Evolutionary conservation across 257 asterid genomes (phyloP).

Genomic region (Solanum corneliomulleri): DNA sequence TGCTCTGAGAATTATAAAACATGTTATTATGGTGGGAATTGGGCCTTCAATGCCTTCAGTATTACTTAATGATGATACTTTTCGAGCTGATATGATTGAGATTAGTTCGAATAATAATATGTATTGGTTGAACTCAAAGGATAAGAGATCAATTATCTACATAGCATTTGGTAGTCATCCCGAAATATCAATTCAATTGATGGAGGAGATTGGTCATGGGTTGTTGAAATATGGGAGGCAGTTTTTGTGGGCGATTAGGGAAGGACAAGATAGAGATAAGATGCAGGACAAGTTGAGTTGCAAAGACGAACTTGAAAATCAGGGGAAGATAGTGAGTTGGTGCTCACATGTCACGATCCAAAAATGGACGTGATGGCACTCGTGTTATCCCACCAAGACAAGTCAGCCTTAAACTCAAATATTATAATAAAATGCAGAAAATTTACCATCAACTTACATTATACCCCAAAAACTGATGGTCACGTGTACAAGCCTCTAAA

Average conservation of each 20-base stretch:
- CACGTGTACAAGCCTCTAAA: too few species aligned
- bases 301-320: conserved; percentile 3
- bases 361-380: too few species aligned
- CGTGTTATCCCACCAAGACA: too few species aligned
- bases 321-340: conserved; percentile 15
- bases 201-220: conserved; percentile 8
- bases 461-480: too few species aligned
- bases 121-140: conserved; percentile 1
- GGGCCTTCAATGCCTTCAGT: conserved; percentile 7
- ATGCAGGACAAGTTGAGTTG: not conserved
- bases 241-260: conserved; percentile 18
- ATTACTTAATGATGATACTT: not conserved
- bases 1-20: not conserved
- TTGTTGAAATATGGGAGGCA: conserved; percentile 5
- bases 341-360: not conserved
- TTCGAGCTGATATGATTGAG: not conserved
- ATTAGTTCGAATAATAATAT: not conserved
- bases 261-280: not conserved
- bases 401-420: too few species aligned
- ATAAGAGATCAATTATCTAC: not conserved
- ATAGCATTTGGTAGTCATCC: conserved; percentile 5
- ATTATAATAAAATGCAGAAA: too few species aligned
- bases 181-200: not conserved
- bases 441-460: too few species aligned
- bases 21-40: not conserved